Evolutionary conservation across 1,284 basidiomycete species (phyloP), one percentile per base, ranked within the genome.

Genomic region (Cystobasidium slooffiae): DNA sequence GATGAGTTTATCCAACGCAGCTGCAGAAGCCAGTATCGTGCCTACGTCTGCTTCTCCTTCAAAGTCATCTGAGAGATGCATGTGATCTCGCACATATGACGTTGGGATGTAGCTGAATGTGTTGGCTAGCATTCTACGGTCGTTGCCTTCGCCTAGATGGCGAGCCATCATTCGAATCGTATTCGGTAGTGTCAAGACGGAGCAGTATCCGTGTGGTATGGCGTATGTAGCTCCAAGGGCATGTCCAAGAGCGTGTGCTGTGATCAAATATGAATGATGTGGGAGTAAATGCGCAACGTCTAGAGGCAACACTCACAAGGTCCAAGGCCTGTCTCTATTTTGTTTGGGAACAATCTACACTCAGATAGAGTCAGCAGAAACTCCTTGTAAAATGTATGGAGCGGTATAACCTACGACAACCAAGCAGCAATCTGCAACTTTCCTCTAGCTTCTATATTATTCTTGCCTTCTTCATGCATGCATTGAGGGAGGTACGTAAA

Each of bases 181-280:
- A 37, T 59, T 56, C 0, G 88, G 85, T 41, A 93, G 86, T 1
- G 91, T 92, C 64, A 93, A 83, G 81, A 91, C 93, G 24, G 90
- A 91, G 6, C 91, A 92, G 77, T 92, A 90, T 3, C 91, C 91
- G 80, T 93, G 91, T 10, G 89, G 88, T 74, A 93, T 92, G 65
- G 84, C 83, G 80, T 92, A 93, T 31, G 85, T 85, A 4, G 90
- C 90, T 1, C 91, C 91, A 12, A 93, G 85, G 78, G 87, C 88
- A 80, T 93, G 90, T 4, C 82, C 82, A 18, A 80, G 59, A 4
- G 74, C 46, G 47, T 58, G 59, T 14, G 63, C 70, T 73, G 24
- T 39, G 6, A 46, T 56, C 8, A 47, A 59, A 44, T 6, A 31
- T 22, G 20, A 65, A 43, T 24, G n/a, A 10, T 24, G 20, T n/a